Conservation (phyloP, 2,329 filamentous ascomycete species). For the Aspergillus felis region DNA sequence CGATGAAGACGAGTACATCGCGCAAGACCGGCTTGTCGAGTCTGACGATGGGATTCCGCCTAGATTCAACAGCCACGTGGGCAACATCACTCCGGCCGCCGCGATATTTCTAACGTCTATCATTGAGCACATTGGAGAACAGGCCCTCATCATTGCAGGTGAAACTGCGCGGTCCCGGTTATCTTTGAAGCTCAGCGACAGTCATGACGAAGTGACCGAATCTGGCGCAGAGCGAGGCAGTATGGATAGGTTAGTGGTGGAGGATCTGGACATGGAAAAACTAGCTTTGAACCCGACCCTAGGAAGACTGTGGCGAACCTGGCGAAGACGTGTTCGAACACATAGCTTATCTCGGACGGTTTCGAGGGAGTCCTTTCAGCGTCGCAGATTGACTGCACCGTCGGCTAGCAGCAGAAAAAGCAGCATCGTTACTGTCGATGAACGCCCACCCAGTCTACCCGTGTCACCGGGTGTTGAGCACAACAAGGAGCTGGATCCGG, state of each 20-base stretch:
- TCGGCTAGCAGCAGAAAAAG: conserved; percentile 33
- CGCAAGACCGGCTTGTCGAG: conserved; percentile 68
- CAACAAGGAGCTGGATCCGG: conserved; percentile 27
- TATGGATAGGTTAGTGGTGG: conserved; percentile 65
- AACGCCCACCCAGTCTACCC: conserved; percentile 14
- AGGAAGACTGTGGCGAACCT: conserved; percentile 86
- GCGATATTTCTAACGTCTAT: conserved; percentile 96
- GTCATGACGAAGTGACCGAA: conserved; percentile 53
- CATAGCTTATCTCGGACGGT: conserved; percentile 39
- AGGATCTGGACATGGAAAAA: conserved; percentile 89
- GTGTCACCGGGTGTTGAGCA: conserved; percentile 12
- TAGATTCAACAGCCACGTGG: conserved; percentile 52
- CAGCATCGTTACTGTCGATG: conserved; percentile 35
- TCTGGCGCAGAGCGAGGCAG: conserved; percentile 48
- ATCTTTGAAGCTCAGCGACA: conserved; percentile 43
- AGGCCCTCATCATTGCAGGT: conserved; percentile 80
- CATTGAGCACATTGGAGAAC: conserved; percentile 88
- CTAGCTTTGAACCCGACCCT: conserved; percentile 85
- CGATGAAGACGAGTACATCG: conserved; percentile 85
- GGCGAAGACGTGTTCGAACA: conserved; percentile 68
- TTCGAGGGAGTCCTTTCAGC: conserved; percentile 38
- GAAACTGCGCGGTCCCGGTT: conserved; percentile 63
- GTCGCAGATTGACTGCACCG: conserved; percentile 22
- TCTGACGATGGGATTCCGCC: conserved; percentile 52
- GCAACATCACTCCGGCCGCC: conserved; percentile 79